These are phyloP conservation scores for Zygoascus hellenicus DNA, from an alignment of 1,139 yeast species.

Conservation along the genomic window DNA sequence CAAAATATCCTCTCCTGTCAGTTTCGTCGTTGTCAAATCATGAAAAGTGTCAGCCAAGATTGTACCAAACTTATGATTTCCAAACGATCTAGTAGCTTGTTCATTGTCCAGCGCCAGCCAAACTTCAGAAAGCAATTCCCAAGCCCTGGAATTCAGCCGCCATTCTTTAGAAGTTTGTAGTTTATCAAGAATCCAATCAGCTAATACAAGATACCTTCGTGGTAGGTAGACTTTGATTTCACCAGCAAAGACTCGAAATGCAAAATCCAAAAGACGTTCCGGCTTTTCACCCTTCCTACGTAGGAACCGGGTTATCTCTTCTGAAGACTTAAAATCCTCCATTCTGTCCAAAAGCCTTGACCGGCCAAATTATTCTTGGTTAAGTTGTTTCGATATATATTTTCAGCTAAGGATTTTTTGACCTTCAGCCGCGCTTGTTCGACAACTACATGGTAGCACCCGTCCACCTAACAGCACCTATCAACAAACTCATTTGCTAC, in stretches of 20 bases:
- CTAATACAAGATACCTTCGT: conserved; percentile 49
- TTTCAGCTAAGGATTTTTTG: neutral
- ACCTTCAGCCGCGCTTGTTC: neutral
- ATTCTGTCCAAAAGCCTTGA: neutral
- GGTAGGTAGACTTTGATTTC: conserved; percentile 51
- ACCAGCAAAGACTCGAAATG: conserved; percentile 41
- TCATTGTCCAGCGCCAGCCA: conserved; percentile 17
- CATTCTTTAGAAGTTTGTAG: conserved; percentile 29
- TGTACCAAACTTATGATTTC: conserved; percentile 18
- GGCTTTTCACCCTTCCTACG: conserved; percentile 46
- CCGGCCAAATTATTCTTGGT: neutral
- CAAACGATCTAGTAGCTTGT: conserved; percentile 16
- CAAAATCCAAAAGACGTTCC: conserved; percentile 41
- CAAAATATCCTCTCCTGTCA: neutral
- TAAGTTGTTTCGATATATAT: conserved; percentile 1
- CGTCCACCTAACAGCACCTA: neutral
- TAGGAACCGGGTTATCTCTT: conserved; percentile 56
- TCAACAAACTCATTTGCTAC: neutral
- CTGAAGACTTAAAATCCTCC: conserved; percentile 41
- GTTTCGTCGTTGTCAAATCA: conserved; percentile 9
- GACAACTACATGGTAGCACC: neutral
- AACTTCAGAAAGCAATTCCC: conserved; percentile 14
- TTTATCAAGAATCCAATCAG: conserved; percentile 64
- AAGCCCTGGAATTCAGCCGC: conserved; percentile 15
- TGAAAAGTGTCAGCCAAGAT: conserved; percentile 16